Conservation (phyloP, 2,329 filamentous ascomycete genomes). For the Ophiostoma fasciatum region DNA sequence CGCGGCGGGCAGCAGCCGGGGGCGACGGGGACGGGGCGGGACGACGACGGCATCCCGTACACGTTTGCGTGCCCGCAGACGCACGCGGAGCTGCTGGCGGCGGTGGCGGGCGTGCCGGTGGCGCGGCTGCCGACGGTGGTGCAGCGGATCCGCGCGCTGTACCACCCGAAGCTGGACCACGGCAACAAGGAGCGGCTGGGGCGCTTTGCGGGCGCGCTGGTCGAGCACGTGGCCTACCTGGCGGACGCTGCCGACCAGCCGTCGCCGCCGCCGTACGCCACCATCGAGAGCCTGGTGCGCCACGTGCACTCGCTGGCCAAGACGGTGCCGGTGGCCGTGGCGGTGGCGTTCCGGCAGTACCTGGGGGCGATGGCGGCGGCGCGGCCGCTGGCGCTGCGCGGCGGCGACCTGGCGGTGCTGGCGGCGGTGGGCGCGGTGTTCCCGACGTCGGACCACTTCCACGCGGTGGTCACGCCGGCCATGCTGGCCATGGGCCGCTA, state of each 20-base stretch:
- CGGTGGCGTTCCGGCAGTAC: slow-evolving; percentile 60
- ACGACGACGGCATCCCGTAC: slow-evolving; percentile 53
- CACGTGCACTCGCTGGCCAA: slow-evolving; percentile 90
- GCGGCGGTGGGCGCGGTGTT: slow-evolving; percentile 76
- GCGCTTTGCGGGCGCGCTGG: slow-evolving; percentile 49
- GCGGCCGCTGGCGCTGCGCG: slow-evolving; percentile 33
- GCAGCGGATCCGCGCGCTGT: slow-evolving; percentile 79
- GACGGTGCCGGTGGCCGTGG: slow-evolving; percentile 64
- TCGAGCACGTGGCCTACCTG: slow-evolving; percentile 44
- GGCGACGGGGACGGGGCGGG: slow-evolving; percentile 11
- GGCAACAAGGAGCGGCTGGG: slow-evolving; percentile 74
- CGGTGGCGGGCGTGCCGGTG: slow-evolving; percentile 45
- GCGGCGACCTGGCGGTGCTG: slow-evolving; percentile 66
- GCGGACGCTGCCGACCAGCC: slow-evolving; percentile 17
- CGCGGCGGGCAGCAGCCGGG: slow-evolving; percentile 19
- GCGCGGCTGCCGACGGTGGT: slow-evolving; percentile 63
- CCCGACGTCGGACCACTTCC: slow-evolving; percentile 93
- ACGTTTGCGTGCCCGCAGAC: slow-evolving; percentile 75
- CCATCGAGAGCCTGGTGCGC: slow-evolving; percentile 58
- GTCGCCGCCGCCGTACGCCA: slow-evolving; percentile 1
- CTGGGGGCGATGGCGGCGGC: slow-evolving; percentile 37
- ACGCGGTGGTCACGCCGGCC: slow-evolving; percentile 83
- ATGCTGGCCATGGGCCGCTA: slow-evolving; percentile 74
- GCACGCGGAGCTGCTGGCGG: slow-evolving; percentile 57
- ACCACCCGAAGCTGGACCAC: slow-evolving; percentile 73